A percentile compares a stretch with the other conserved stretches of the same genome.
Conservation (phyloP, 2,329 filamentous ascomycete species). For the Claviceps citrina region DNA sequence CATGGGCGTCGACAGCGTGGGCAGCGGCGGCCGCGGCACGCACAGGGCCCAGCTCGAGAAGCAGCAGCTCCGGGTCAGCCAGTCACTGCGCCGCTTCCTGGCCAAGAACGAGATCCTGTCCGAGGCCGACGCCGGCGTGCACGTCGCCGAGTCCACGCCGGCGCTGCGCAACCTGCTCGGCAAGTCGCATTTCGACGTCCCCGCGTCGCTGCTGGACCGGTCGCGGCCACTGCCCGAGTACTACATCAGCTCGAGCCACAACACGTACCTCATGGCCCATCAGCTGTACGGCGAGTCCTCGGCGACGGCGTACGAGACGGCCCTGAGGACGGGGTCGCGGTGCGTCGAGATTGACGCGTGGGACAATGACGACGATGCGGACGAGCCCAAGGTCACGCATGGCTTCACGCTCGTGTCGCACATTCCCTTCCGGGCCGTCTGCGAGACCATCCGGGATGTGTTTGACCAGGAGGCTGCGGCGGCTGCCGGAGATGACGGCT, state of each 20-base stretch:
- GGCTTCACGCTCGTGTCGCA: conserved; percentile 53
- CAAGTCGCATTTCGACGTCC: conserved; percentile 42
- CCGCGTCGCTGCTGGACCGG: conserved; percentile 37
- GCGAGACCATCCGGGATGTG: conserved; percentile 48
- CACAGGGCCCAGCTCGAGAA: conserved; percentile 33
- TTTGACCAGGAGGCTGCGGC: conserved; percentile 41
- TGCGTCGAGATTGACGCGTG: conserved; percentile 64
- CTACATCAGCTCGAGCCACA: conserved; percentile 59
- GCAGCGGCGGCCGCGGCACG: conserved; percentile 43
- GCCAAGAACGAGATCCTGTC: conserved; percentile 35
- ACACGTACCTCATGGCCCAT: conserved; percentile 56
- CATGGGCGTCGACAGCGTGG: conserved; percentile 28
- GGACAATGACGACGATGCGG: conserved; percentile 44
- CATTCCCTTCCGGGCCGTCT: conserved; percentile 48
- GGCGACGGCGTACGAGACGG: conserved; percentile 47
- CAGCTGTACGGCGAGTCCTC: conserved; percentile 51
- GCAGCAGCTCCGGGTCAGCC: conserved; percentile 42
- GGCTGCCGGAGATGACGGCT: conserved; percentile 20
- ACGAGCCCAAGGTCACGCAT: conserved; percentile 56
- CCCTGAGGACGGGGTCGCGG: conserved; percentile 45
- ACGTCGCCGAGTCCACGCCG: conserved; percentile 23
- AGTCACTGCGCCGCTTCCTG: conserved; percentile 40
- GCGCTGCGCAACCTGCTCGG: conserved; percentile 37
- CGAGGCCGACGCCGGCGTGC: conserved; percentile 30
- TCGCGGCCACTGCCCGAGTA: conserved; percentile 51